Evolutionary conservation across 2,329 filamentous ascomycete species (phyloP).

Genomic region (Ophiostoma fasciatum): DNA sequence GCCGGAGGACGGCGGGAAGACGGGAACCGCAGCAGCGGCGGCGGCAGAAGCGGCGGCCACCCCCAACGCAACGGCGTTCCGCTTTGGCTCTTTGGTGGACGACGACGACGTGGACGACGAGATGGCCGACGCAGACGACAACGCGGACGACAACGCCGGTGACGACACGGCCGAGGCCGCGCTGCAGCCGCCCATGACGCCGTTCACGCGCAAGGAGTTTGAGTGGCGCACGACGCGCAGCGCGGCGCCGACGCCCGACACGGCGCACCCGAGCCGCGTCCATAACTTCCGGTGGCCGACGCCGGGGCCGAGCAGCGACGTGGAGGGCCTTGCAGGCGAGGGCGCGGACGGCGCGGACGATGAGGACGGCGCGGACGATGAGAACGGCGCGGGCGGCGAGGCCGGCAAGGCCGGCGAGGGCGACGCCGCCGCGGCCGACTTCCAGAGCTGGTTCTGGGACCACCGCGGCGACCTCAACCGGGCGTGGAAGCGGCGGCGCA

Average conservation of each 20-base stretch:
- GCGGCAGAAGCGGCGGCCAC: constrained; percentile 19
- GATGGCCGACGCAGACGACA: constrained; percentile 25
- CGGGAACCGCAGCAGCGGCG: too few species aligned
- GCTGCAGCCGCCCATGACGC: constrained; percentile 51
- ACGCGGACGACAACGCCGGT: constrained; percentile 20
- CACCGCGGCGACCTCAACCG: constrained; percentile 48
- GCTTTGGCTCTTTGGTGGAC: constrained; percentile 61
- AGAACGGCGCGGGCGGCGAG: constrained; percentile 5
- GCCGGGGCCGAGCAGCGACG: constrained; percentile 28
- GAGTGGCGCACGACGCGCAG: constrained; percentile 64
- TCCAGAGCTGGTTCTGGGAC: constrained; percentile 55
- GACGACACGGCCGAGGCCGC: constrained; percentile 15
- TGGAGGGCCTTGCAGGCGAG: constrained; percentile 21
- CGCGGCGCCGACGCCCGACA: constrained; percentile 89
- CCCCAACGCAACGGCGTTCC: constrained; percentile 37
- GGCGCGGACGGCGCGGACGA: constrained; percentile 17
- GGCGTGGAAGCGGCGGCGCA: constrained; percentile 51
- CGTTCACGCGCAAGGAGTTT: constrained; percentile 66
- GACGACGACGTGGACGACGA: constrained; percentile 22
- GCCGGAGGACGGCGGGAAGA: constrained; percentile 15
- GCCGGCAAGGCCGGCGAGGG: constrained; percentile 7
- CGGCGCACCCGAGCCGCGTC: constrained; percentile 53
- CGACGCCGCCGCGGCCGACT: constrained; percentile 29
- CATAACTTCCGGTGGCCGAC: constrained; percentile 39
- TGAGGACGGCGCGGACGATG: not conserved